phyloP scores from a whole-genome alignment of 1,284 basidiomycete genomes.

The Mycena citricolor region DNA sequence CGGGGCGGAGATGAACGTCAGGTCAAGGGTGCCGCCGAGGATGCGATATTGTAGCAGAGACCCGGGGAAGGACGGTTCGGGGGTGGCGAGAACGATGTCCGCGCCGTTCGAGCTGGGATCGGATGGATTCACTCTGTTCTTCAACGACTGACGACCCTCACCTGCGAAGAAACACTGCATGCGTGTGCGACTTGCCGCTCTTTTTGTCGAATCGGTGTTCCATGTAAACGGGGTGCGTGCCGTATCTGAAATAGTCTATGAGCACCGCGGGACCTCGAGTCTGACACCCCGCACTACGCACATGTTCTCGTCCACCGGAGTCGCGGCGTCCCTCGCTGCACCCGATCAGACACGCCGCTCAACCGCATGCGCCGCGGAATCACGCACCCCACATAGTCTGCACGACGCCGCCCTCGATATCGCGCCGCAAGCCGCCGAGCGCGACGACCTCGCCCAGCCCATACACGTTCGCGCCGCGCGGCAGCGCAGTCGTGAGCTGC shows the following conservation, averaged over 20 bases:
- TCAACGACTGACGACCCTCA: constrained; percentile 26
- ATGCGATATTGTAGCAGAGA: constrained; percentile 66
- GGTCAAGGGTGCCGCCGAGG: constrained; percentile 65
- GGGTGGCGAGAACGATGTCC: constrained; percentile 64
- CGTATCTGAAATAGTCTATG: constrained; percentile 51
- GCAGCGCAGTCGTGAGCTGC: constrained; percentile 64
- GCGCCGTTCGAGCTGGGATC: constrained; percentile 53
- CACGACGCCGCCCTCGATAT: constrained; percentile 52
- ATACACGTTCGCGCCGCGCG: constrained; percentile 69
- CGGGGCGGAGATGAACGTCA: constrained; percentile 73
- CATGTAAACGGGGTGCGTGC: constrained; percentile 67
- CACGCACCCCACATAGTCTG: constrained; percentile 63
- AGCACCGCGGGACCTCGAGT: too few species aligned
- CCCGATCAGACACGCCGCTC: too few species aligned
- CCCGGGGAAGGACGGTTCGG: constrained; percentile 42
- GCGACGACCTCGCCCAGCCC: constrained; percentile 76
- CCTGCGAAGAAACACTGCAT: constrained; percentile 72
- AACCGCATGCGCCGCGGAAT: too few species aligned
- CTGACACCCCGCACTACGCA: too few species aligned
- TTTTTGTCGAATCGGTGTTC: constrained; percentile 59
- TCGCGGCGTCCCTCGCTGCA: constrained; percentile 50
- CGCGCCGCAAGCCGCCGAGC: constrained; percentile 64
- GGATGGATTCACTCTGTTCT: too few species aligned
- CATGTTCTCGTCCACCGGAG: constrained; percentile 64
- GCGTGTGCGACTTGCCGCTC: constrained; percentile 53